Base-by-base conservation (phyloP, 164 flowering plant genomes). In the Piper betle region DNA sequence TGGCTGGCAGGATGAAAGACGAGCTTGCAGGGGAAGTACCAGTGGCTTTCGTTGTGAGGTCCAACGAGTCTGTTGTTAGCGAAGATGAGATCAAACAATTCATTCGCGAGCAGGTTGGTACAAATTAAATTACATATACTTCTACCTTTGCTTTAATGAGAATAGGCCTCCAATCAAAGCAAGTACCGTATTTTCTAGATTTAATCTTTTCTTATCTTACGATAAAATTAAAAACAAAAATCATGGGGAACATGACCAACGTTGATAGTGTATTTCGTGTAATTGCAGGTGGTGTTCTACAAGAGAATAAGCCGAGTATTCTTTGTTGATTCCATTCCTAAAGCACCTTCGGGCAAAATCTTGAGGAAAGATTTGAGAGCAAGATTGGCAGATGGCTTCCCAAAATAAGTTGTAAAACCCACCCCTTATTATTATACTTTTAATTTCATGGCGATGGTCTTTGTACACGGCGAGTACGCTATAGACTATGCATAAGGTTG, bases 211-310 rank as follows among this genome's bases (percentile, higher is more conserved):
- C n/a, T n/a, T n/a, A n/a, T n/a, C n/a, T n/a, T n/a, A n/a, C n/a
- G n/a, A n/a, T n/a, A n/a, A n/a, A n/a, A n/a, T 58, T 12, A n/a
- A 4, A 12, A 5, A n/a, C 6, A 5, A 4, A 17, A 17, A 52
- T 52, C 15, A 15, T 6, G 20, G 39, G 6, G 6, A 6, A 6
- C 39, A 4, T 33, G 20, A n/a, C n/a, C n/a, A n/a, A n/a, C n/a
- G n/a, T n/a, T n/a, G n/a, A n/a, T n/a, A n/a, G n/a, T n/a, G n/a
- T n/a, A n/a, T n/a, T n/a, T n/a, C n/a, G n/a, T n/a, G n/a, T n/a
- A n/a, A n/a, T n/a, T n/a, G n/a, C 77, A 88, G 93, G 96, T 88
- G 61, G 77, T 89, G n/a, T 89, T 77, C 66, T 89, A 89, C 64
- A 89, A 89, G 77, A 79, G 84, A 71, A 69, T 89, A n/a, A 43